phyloP scores from a whole-genome alignment of 345 rosid genomes.

The Clarkia xantiana region DNA sequence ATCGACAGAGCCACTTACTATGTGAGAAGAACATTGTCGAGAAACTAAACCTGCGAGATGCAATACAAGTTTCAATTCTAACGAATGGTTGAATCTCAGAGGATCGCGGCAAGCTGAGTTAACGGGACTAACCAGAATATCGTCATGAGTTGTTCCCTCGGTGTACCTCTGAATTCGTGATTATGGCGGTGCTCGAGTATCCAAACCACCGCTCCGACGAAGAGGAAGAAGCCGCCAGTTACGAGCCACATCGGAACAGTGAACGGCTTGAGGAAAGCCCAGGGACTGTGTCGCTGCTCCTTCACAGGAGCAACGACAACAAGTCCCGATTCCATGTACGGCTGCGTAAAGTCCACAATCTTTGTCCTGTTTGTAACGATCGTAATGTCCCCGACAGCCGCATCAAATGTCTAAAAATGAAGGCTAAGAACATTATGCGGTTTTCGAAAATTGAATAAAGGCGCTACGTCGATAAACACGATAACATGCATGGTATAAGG shows the following conservation, averaged over 20 bases:
- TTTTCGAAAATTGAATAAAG: not conserved
- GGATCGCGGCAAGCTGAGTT: conserved; percentile 10
- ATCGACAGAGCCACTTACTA: conserved; percentile 30
- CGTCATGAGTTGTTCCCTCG: conserved; percentile 36
- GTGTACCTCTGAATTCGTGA: conserved; percentile 61
- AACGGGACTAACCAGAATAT: conserved; percentile 42
- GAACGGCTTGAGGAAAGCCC: conserved; percentile 74
- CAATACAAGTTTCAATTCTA: not conserved
- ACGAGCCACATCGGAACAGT: conserved; percentile 44
- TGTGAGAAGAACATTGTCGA: conserved; percentile 73
- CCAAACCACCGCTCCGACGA: conserved; percentile 59
- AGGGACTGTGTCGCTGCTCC: conserved; percentile 23
- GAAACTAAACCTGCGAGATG: conserved; percentile 76
- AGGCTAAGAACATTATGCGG: not conserved
- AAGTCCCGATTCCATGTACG: conserved; percentile 57
- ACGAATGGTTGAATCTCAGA: conserved; percentile 4
- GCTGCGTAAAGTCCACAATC: conserved; percentile 62
- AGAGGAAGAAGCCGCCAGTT: conserved; percentile 33
- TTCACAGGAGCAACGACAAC: conserved; percentile 46
- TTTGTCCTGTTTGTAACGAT: conserved; percentile 43
- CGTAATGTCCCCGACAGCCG: conserved; percentile 54
- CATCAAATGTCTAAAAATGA: conserved; percentile 47
- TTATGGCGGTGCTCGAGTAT: conserved; percentile 72
- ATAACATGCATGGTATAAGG: not conserved
- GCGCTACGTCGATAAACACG: not conserved